Conservation (phyloP, 768 basidiomycete genomes). For the Macrolepiota fuliginosa region DNA sequence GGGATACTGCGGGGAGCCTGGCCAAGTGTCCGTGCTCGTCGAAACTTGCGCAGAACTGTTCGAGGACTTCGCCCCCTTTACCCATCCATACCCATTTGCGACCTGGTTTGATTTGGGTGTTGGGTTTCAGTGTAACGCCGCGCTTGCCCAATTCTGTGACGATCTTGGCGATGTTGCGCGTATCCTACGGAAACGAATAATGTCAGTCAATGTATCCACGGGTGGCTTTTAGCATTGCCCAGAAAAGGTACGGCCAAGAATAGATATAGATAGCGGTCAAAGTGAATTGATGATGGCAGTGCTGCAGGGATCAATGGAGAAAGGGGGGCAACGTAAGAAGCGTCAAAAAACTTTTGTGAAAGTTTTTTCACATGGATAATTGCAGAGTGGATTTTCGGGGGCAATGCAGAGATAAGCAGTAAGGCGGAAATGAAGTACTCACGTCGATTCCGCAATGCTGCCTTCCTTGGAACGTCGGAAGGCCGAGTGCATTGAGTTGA, state of each 20-base stretch:
- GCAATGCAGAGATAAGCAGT: constrained; percentile 15
- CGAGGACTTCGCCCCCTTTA: constrained; percentile 62
- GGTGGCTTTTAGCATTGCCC: neutral
- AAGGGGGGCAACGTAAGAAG: neutral
- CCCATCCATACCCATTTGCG: constrained; percentile 89
- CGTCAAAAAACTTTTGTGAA: neutral
- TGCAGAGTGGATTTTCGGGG: constrained; percentile 17
- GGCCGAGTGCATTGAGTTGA: constrained; percentile 71
- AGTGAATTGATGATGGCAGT: neutral
- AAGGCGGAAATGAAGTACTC: constrained; percentile 29
- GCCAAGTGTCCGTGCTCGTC: neutral
- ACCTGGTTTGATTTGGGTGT: constrained; percentile 62
- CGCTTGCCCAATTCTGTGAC: constrained; percentile 73
- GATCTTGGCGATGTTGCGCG: constrained; percentile 85
- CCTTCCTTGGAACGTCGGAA: constrained; percentile 79
- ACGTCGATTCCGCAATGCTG: constrained; percentile 91
- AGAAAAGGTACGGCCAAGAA: neutral
- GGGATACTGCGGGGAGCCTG: neutral
- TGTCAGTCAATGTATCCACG: neutral
- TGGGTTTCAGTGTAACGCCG: constrained; percentile 68
- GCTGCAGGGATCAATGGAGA: neutral
- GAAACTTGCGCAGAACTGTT: constrained; percentile 28
- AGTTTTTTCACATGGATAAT: constrained; percentile 12
- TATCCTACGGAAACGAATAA: constrained; percentile 53
- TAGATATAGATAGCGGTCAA: constrained; percentile 2